Evolutionary conservation across 345 rosid genomes (phyloP), one percentile per base, ranked within the genome.

Genomic region (Aegle marmelos): DNA sequence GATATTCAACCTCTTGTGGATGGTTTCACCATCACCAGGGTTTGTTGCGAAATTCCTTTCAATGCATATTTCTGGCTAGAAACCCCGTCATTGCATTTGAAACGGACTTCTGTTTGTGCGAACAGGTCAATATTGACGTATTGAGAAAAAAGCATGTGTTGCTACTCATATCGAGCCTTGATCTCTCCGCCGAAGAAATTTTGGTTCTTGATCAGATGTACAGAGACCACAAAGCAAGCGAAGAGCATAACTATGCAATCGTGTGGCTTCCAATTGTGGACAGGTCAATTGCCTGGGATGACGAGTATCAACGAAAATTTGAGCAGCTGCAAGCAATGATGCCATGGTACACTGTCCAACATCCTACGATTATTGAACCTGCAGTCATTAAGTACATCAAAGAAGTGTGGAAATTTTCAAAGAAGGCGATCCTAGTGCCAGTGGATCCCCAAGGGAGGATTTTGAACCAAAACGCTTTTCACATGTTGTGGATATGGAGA

Each of bases 191-290:
- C 3, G 85, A 86, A 59, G 92, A 87, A 73, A 79, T 87, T 11
- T 1, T 28, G 0, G 63, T 76, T 31, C 79, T 89, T 36, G 66
- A n/a, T n/a, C 62, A 61, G 16, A 0, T 83, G 64, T 86, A 86
- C 80, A 50, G 9, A 36, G 87, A 83, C 0, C 66, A 79, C 0
- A 25, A 64, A 36, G 21, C 22, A 27, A 68, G 57, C 65, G 36
- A 21, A 0, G 82, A 70, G 36, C 9, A 2, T 70, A 80, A 54
- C 21, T 79, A 84, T 19, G 88, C 80, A 70, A 69, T 87, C n/a
- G 76, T 87, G 50, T 89, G 90, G 92, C 78, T 89, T 25, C 90
- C 90, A 2, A 39, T 89, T 7, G 83, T 84, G 22, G 87, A 87
- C 0, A 75, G 54, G 27, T 76, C 87, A 4, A 62, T 72, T 19